Evolutionary conservation across 768 basidiomycete species (phyloP).

Genomic region (Porphyrellus cyaneotinctus): DNA sequence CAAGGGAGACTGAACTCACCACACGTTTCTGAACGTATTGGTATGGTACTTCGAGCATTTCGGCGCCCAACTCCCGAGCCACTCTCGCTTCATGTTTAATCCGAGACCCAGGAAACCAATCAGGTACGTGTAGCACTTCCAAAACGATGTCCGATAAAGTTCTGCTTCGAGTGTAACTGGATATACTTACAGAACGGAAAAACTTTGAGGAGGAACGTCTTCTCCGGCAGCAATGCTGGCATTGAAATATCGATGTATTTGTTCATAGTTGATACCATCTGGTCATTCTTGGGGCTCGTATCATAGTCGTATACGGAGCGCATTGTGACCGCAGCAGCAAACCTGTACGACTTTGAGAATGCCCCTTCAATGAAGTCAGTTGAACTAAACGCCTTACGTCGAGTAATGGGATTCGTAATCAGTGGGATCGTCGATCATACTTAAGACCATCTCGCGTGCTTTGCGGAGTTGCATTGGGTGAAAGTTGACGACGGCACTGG

Average conservation of each 20-base stretch:
- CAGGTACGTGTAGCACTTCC: conserved; percentile 26
- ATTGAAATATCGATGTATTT: conserved; percentile 8
- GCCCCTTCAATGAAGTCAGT: background rate
- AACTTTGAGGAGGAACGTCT: conserved; percentile 9
- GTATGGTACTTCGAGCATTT: conserved; percentile 16
- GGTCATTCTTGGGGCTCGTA: conserved; percentile 10
- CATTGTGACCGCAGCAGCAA: conserved; percentile 31
- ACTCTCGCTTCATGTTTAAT: conserved; percentile 12
- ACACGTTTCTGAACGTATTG: conserved; percentile 9
- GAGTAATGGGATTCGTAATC: conserved; percentile 7
- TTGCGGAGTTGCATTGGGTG: conserved; percentile 14
- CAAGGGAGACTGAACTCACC: background rate
- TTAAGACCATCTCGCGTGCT: conserved; percentile 9
- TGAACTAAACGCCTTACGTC: conserved; percentile 4
- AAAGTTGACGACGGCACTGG: conserved; percentile 1
- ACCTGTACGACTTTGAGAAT: conserved; percentile 15
- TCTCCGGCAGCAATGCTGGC: conserved; percentile 9
- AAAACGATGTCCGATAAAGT: background rate
- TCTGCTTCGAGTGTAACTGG: too few relatives aligned
- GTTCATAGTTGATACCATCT: conserved; percentile 14
- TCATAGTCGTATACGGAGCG: conserved; percentile 19
- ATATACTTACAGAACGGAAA: conserved; percentile 18
- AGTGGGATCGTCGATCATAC: conserved; percentile 6
- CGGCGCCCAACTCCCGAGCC: conserved; percentile 4
- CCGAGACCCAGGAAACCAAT: conserved; percentile 22